Evolutionary conservation across 441 rosid genomes (phyloP), one percentile per base, ranked within the genome.

Genomic region (Cnidoscolus chayamansa): DNA sequence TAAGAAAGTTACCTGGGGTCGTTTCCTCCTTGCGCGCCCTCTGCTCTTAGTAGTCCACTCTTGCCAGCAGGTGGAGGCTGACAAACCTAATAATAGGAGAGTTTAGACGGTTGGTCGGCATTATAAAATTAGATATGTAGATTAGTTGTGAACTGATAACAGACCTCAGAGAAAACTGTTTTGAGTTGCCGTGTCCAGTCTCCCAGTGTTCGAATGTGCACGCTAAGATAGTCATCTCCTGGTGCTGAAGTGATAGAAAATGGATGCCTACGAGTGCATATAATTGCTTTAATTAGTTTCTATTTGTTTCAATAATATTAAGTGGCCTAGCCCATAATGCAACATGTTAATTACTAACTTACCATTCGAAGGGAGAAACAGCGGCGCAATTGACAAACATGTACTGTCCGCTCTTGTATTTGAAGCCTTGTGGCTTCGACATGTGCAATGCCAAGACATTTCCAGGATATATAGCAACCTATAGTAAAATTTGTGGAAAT

Each of bases 201-300:
- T 12, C 98, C 98, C 0, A 87, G 78, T 0, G 98, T 91, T 72
- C 98, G 79, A 74, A 93, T 93, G 78, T 93, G 98, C 55, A 93
- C 95, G 65, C 98, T 93, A 0, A 93, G 73, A 76, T 88, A 86
- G 71, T 91, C 96, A 65, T 93, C 96, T 65, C 92, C 94, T 0
- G 98, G 98, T 25, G 97, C 83, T 0, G 98, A 93, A 12, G 98
- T 93, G 75, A 93, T 93, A 13, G 97, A 93, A 82, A 93, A 93
- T 7, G 98, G 98, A 65, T 93, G 98, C 94, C 94, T 89, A 81
- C 51, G 55, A 40, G 45, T 48, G 16, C 45, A 0, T 58, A 58
- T 25, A 12, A 10, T 48, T 9, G 15, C 15, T 48, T 48, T 9
- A 12, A 3, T 48, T 13, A 12, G 15, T 48, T 13, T 40, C 7